Evolutionary conservation across 2,329 filamentous ascomycete genomes (phyloP), one percentile per base, ranked within the genome.

Genomic region (Nannizzia gypsea): DNA sequence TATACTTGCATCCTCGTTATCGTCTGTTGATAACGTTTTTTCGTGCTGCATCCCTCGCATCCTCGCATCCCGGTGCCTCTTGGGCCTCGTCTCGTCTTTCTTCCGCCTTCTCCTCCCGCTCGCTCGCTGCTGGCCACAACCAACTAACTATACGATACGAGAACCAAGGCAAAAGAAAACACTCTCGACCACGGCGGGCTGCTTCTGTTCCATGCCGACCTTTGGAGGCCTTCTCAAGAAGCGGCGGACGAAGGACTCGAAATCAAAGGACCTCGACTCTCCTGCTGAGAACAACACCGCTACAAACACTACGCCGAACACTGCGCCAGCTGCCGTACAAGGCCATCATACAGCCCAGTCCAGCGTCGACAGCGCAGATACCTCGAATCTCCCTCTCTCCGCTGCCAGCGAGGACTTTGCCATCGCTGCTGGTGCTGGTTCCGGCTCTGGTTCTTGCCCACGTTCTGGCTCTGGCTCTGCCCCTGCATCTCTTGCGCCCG

Each of bases 191-290:
- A 20, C n/a, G 50, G 59, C 38, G 55, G 55, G 57, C 17, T 55
- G 22, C 26, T 58, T 17, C 48, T 58, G 63, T 63, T 63, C 63
- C 75, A 97, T 99, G 93, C 93, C 91, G 85, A 89, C 84, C 76
- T 83, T 96, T 80, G 90, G 90, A 76, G 74, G 73, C 59, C 90
- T 96, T 73, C 84, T 97, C 73, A 96, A 96, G 83, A 97, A 96
- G 84, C 96, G 95, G 83, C 87, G 90, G 83, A 95, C 90, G 78
- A 95, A 90, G 84, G 90, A 96, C 80, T 88, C 85, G 77, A 73
- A 72, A 66, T 65, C 69, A 67, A 80, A 78, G 71, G 81, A 85
- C 73, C 74, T 81, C 72, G 83, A 85, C 72, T 80, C 83, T 72
- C 85, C 89, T 73, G 81, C 81, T 67, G 83, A 85, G 70, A 80